Evolutionary conservation across 164 flowering plant species (phyloP).

Genomic region (Saururus chinensis): DNA sequence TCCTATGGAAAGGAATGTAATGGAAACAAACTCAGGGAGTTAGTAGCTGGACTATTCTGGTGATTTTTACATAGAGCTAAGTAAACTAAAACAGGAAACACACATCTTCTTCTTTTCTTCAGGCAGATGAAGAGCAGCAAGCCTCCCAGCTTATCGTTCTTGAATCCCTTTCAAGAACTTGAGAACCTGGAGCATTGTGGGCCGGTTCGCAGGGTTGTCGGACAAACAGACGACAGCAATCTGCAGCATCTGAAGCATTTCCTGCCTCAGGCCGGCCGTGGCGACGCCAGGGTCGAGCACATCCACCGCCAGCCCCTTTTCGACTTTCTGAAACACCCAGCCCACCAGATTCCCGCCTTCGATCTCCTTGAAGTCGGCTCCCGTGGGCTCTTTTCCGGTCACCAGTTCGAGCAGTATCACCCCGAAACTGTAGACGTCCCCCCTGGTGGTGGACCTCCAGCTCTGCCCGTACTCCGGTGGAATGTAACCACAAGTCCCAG

Average conservation of each 20-base stretch:
- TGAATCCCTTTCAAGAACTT: conserved; percentile 35
- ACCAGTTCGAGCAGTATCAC: conserved; percentile 71
- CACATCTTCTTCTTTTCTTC: too few relatives aligned
- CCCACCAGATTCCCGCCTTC: conserved; percentile 84
- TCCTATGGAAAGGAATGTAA: too few relatives aligned
- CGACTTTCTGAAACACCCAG: conserved; percentile 56
- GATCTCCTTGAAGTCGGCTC: conserved; percentile 59
- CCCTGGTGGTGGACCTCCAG: conserved; percentile 56
- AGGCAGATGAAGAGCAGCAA: too few relatives aligned
- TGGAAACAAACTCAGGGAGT: too few relatives aligned
- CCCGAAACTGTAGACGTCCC: conserved; percentile 77
- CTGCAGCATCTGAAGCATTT: conserved; percentile 49
- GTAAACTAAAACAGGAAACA: too few relatives aligned
- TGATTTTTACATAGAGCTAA: too few relatives aligned
- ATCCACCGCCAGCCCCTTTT: conserved; percentile 37
- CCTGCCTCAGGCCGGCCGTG: conserved; percentile 28
- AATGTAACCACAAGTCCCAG: conserved; percentile 82
- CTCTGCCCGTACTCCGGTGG: conserved; percentile 86
- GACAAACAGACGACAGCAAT: conserved; percentile 45
- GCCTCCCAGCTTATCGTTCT: neutral
- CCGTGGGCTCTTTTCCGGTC: conserved; percentile 80
- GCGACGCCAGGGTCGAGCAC: conserved; percentile 49
- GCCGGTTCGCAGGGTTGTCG: conserved; percentile 51
- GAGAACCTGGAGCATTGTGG: conserved; percentile 57
- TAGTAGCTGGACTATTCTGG: too few relatives aligned